phyloP scores from a whole-genome alignment of 352 stramenopile species.

The Globisporangium rhizosaccharum region DNA sequence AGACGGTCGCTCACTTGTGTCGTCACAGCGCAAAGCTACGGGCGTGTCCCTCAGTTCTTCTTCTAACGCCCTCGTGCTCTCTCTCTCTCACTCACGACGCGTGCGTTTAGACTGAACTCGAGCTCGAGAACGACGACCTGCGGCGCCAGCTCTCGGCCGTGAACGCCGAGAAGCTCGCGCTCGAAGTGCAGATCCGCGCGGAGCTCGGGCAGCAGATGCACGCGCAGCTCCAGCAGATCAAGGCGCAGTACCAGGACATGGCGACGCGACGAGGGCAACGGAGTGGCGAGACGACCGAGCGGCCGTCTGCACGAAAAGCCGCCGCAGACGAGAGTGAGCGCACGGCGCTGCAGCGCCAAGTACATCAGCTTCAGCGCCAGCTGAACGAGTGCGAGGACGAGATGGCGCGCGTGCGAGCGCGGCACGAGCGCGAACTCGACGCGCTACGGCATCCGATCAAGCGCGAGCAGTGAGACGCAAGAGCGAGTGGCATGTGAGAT shows the following conservation, averaged over 20 bases:
- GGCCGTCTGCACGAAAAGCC: slow-evolving; percentile 30
- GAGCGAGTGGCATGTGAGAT: neutral
- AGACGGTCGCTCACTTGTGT: no score
- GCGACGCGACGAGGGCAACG: slow-evolving; percentile 9
- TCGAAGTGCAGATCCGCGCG: slow-evolving; percentile 52
- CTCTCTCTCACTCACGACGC: neutral
- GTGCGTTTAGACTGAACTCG: slow-evolving; percentile 33
- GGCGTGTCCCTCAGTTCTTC: no score
- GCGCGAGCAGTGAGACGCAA: neutral
- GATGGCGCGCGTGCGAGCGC: slow-evolving; percentile 67
- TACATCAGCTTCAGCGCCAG: slow-evolving; percentile 62
- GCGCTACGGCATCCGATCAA: slow-evolving; percentile 14
- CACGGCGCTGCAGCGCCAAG: slow-evolving; percentile 46
- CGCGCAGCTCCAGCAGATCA: slow-evolving; percentile 60
- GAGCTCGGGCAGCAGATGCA: slow-evolving; percentile 75
- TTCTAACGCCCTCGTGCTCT: neutral
- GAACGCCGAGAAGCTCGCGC: slow-evolving; percentile 52
- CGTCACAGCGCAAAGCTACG: no score
- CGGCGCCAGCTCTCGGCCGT: slow-evolving; percentile 37
- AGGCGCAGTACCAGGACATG: slow-evolving; percentile 45
- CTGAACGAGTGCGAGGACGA: slow-evolving; percentile 78
- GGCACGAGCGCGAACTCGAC: slow-evolving; percentile 25
- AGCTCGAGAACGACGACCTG: slow-evolving; percentile 56
- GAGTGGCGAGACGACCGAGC: slow-evolving; percentile 22
- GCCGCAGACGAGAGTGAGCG: slow-evolving; percentile 41